Conservation (phyloP, 192 early-diverging fungal species). For the Rhizophagus sp. region DNA sequence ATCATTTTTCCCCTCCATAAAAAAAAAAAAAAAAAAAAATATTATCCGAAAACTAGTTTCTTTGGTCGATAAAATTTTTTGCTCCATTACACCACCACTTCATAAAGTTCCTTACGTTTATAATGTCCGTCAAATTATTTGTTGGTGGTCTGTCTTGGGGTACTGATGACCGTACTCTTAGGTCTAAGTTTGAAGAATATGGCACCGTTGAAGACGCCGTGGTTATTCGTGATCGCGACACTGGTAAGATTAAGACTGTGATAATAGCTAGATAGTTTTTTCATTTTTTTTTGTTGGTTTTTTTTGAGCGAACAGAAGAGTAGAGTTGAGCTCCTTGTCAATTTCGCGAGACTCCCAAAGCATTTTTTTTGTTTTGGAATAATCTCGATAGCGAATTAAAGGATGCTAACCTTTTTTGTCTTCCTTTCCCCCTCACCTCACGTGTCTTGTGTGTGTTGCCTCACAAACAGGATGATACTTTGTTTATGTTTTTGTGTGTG, state of each 20-base stretch:
- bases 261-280: not conserved
- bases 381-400: constrained; percentile 3
- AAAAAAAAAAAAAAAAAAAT: not conserved
- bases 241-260: constrained; percentile 53
- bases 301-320: constrained; percentile 4
- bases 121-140: constrained; percentile 57
- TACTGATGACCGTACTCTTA: constrained; percentile 63
- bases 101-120: not conserved
- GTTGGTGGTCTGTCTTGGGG: constrained; percentile 69
- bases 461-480: constrained; percentile 21
- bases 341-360: constrained; percentile 17
- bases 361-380: not conserved
- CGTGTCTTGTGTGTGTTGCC: not conserved
- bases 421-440: constrained; percentile 6
- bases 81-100: not conserved
- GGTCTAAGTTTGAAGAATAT: constrained; percentile 56
- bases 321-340: not conserved
- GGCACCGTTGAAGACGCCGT: constrained; percentile 67
- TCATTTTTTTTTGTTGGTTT: not conserved
- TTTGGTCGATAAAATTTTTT: not conserved
- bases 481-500: not conserved
- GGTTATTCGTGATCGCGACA: constrained; percentile 72
- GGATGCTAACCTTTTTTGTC: constrained; percentile 21
- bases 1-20: not conserved
- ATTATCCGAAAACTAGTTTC: not conserved